Conservation (phyloP, 257 asterid genomes). For the Coffea eugenioides region DNA sequence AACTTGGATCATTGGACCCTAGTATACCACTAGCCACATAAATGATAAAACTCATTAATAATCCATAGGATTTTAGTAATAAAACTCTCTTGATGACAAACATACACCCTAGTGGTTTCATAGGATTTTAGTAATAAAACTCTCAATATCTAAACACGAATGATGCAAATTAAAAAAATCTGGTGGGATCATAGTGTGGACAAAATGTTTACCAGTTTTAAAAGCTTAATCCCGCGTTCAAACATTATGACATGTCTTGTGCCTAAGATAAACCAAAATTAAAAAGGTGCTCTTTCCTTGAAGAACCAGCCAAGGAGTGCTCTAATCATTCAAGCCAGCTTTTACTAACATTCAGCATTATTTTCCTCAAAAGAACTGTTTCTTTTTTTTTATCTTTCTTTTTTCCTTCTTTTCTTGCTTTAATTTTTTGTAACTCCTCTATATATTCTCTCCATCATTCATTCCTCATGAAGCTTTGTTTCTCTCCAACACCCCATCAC, state of each 20-base stretch:
- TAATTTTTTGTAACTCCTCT: conserved; percentile 30
- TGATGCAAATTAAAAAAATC: neutral
- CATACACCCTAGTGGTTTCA: neutral
- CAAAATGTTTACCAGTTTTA: neutral
- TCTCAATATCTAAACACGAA: too few relatives aligned
- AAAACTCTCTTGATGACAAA: neutral
- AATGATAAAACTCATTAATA: too few relatives aligned
- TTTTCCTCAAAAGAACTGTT: conserved; percentile 45
- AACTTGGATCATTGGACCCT: too few relatives aligned
- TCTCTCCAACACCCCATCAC: conserved; percentile 8
- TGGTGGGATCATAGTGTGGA: conserved; percentile 9
- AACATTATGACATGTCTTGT: neutral
- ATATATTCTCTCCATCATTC: conserved; percentile 31
- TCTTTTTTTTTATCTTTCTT: neutral
- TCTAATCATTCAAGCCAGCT: conserved; percentile 37
- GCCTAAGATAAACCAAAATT: neutral
- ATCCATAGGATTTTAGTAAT: too few relatives aligned
- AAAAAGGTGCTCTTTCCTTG: neutral
- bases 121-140: too few relatives aligned
- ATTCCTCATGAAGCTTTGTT: conserved; percentile 23
- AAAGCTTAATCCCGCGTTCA: conserved; percentile 7
- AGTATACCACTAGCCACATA: too few relatives aligned
- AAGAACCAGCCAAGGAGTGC: neutral
- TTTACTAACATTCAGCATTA: conserved; percentile 24
- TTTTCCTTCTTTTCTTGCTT: neutral